Evolutionary conservation across 116 monocot genomes (phyloP).

Genomic region (Posidonia oceanica): DNA sequence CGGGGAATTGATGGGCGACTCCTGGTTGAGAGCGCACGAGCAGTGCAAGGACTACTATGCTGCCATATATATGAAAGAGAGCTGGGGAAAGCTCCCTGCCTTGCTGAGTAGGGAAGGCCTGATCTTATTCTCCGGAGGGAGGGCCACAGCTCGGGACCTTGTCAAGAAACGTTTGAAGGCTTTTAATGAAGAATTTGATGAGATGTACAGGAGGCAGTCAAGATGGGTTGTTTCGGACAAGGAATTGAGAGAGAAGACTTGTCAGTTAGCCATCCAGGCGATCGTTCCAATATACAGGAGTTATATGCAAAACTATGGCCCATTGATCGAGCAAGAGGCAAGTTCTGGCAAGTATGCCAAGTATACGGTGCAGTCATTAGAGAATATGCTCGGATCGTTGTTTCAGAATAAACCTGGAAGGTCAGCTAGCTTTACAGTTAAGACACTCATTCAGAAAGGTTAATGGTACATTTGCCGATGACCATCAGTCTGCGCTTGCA

Average conservation of each 20-base stretch:
- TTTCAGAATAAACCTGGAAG: slow-evolving; percentile 45
- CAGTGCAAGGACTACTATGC: slow-evolving; percentile 71
- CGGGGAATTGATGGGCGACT: slow-evolving; percentile 57
- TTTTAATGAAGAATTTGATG: slow-evolving; percentile 77
- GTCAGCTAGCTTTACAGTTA: slow-evolving; percentile 37
- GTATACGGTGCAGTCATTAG: slow-evolving; percentile 50
- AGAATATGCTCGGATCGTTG: slow-evolving; percentile 60
- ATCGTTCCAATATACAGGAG: slow-evolving; percentile 66
- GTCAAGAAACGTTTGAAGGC: slow-evolving; percentile 70
- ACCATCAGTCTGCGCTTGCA: too few relatives aligned
- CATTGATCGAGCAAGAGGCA: slow-evolving; percentile 68
- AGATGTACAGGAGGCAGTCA: slow-evolving; percentile 63
- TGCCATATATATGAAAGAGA: slow-evolving; percentile 46
- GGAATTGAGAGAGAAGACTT: slow-evolving; percentile 57
- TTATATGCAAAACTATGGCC: slow-evolving; percentile 85
- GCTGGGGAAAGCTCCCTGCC: slow-evolving; percentile 67
- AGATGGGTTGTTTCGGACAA: slow-evolving; percentile 60
- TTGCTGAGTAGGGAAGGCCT: slow-evolving; percentile 73
- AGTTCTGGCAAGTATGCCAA: slow-evolving; percentile 61
- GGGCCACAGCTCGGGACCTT: slow-evolving; percentile 65
- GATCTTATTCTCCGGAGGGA: slow-evolving; percentile 68
- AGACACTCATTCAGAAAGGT: slow-evolving; percentile 52
- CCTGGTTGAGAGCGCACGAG: slow-evolving; percentile 59
- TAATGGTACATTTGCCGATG: too few relatives aligned
- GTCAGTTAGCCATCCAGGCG: slow-evolving; percentile 35